Evolutionary conservation across 2,329 filamentous ascomycete species (phyloP).

Genomic region (Penicillium oxalicum): DNA sequence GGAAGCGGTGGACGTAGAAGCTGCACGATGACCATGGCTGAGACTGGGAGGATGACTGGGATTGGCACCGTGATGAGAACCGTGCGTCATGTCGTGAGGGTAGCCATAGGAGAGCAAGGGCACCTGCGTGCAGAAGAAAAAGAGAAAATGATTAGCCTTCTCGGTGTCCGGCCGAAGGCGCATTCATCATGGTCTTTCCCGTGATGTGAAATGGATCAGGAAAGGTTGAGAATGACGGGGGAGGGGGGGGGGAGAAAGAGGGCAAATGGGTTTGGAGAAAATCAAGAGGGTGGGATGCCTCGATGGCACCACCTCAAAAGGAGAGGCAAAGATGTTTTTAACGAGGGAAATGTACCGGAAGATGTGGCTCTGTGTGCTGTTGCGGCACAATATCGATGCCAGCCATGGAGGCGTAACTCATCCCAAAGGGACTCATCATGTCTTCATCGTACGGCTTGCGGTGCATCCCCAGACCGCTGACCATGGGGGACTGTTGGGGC

Average conservation of each 20-base stretch:
- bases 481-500: slow-evolving; percentile 39
- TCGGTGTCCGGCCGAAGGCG: neutral
- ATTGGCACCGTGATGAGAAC: neutral
- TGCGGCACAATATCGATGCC: slow-evolving; percentile 47
- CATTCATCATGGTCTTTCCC: slow-evolving; percentile 7
- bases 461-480: slow-evolving; percentile 44
- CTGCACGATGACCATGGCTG: neutral
- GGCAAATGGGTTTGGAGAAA: neutral
- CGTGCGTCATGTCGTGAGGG: slow-evolving; percentile 32
- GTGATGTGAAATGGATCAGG: neutral
- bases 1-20: slow-evolving; percentile 37
- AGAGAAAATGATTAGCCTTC: slow-evolving; percentile 17
- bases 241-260: no score
- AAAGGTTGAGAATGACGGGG: no score
- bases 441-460: slow-evolving; percentile 49
- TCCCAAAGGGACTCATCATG: slow-evolving; percentile 54
- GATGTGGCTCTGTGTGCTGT: slow-evolving; percentile 31
- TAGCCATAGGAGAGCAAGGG: slow-evolving; percentile 29
- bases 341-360: slow-evolving; percentile 41
- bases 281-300: slow-evolving; percentile 3
- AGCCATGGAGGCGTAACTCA: slow-evolving; percentile 56
- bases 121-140: slow-evolving; percentile 16
- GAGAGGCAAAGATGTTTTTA: slow-evolving; percentile 3
- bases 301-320: no score
- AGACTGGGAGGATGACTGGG: slow-evolving; percentile 10